Evolutionary conservation across 768 basidiomycete genomes (phyloP), one percentile per base, ranked within the genome.

Genomic region (Tylopilus felleus): DNA sequence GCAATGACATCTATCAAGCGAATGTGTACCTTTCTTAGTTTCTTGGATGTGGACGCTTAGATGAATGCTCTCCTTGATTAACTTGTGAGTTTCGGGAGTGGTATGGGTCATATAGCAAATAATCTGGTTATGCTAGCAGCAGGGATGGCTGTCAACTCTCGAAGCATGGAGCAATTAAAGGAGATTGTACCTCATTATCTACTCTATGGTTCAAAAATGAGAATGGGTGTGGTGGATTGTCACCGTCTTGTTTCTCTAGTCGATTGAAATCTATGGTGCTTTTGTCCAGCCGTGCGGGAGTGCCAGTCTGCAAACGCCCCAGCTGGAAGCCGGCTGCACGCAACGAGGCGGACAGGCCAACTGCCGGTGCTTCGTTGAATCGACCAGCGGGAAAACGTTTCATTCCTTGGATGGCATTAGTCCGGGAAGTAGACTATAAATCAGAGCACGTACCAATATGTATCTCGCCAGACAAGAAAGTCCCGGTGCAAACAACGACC

Each of bases 401-500:
- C 73, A 84, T 78, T 41, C 86, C 85, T 87, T 40, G 13, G 0
- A 28, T 36, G 23, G 16, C 3, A 17, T 58, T n/a, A 8, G 33
- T 9, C 22, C 22, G 21, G 9, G 14, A 27, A 38, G 44, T 22
- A 12, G 1, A 39, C 7, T n/a, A n/a, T 17, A 46, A 13, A 28
- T 36, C 49, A 38, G 27, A 10, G 8, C 23, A 47, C 67, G 25
- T 61, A 84, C 91, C 93, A 43, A 96, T 89, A 63, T 95, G 93
- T 42, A 94, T 92, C 72, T 95, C 90, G 12, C 90, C 93, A 3
- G 88, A 87, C 23, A 96, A 78, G 66, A 96, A 96, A 0, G 93
- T 96, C 8, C 93, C 93, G 0, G 93, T 95, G 61, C 91, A 93
- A 14, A 96, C 80, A 27, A 96, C 88, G 12, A 94, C 89, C 59